Conservation (phyloP, 164 flowering plant species). For the Piper longum region DNA sequence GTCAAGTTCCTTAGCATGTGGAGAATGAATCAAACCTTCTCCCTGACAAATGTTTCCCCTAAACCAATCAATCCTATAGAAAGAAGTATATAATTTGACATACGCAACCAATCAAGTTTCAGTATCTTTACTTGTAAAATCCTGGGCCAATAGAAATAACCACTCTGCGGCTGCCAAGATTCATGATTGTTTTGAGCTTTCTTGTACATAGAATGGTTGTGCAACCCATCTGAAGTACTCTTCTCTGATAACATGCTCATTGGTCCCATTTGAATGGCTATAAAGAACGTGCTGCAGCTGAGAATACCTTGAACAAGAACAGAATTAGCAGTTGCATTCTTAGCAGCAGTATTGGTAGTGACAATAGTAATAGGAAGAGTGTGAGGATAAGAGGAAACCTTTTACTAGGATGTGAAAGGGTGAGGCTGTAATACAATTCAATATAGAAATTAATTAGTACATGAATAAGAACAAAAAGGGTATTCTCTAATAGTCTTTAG, state of each 20-base stretch:
- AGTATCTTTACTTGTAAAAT: constrained; percentile 28
- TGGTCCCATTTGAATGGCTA: constrained; percentile 9
- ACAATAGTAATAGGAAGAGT: too few relatives aligned
- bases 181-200: constrained; percentile 22
- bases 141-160: constrained; percentile 36
- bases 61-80: background rate
- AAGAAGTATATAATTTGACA: background rate
- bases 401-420: too few relatives aligned
- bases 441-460: too few relatives aligned
- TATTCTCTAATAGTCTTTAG: too few relatives aligned
- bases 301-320: too few relatives aligned
- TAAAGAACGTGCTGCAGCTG: too few relatives aligned
- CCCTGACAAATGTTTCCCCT: constrained; percentile 16
- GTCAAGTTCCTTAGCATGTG: constrained; percentile 26
- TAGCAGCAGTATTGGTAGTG: too few relatives aligned
- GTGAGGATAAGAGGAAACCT: too few relatives aligned
- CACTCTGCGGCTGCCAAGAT: constrained; percentile 36
- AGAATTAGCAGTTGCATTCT: too few relatives aligned
- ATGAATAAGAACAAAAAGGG: too few relatives aligned
- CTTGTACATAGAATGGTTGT: constrained; percentile 23
- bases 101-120: background rate
- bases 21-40: constrained; percentile 43
- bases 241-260: constrained; percentile 10
- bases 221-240: constrained; percentile 18
- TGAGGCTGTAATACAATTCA: too few relatives aligned